Percentiles rank a stretch among this genome's conserved stretches.
Evolutionary conservation across 1,139 yeast species (phyloP).

Genomic region (Candida buenavistaensis): DNA sequence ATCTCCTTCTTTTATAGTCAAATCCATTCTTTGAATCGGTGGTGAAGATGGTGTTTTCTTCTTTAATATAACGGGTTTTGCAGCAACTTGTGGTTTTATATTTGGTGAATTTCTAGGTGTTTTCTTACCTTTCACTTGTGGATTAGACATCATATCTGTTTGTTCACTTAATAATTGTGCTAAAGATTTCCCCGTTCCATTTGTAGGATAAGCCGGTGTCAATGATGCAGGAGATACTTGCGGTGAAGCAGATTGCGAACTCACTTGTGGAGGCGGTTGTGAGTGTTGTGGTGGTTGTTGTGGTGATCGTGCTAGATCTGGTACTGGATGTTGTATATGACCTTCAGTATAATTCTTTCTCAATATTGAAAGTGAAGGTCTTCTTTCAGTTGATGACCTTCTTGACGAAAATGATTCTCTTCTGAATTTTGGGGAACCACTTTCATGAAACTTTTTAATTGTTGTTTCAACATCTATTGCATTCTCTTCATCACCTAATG

Average conservation of each 20-base stretch:
- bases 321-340: too few relatives aligned
- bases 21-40: conserved; percentile 12
- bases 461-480: conserved; percentile 18
- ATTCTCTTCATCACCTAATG: conserved; percentile 36
- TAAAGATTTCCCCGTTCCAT: conserved; percentile 32
- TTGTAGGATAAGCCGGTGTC: conserved; percentile 10
- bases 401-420: conserved; percentile 15
- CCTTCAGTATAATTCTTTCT: conserved; percentile 15
- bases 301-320: neutral
- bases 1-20: conserved; percentile 13
- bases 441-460: conserved; percentile 15
- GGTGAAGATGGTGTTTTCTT: conserved; percentile 28
- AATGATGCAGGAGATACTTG: neutral
- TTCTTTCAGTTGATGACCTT: conserved; percentile 15
- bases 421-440: conserved; percentile 16
- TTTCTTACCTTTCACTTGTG: conserved; percentile 17
- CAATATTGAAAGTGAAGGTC: conserved; percentile 21
- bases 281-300: conserved; percentile 5
- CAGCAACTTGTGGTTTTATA: conserved; percentile 23
- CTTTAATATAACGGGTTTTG: conserved; percentile 42
- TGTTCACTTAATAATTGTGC: conserved; percentile 39
- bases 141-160: conserved; percentile 17
- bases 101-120: conserved; percentile 21
- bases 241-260: too few relatives aligned
- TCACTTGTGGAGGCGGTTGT: conserved; percentile 5